Base-by-base conservation (phyloP, 805 yeast species). In the Wickerhamiella sorbophila region DNA sequence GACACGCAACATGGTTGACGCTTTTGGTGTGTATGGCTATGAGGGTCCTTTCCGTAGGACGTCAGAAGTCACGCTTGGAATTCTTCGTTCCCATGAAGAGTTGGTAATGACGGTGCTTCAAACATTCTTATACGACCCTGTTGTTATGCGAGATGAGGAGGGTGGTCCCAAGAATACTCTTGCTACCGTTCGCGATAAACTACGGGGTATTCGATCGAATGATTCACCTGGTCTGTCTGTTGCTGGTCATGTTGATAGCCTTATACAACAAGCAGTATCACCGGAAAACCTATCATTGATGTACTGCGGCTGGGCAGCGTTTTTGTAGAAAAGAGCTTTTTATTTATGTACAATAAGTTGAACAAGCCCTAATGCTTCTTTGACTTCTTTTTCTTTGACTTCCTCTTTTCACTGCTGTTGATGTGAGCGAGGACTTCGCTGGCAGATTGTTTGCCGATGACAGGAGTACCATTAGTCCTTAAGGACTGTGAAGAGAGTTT, bases 271-370 rank as follows among this genome's bases (percentile, higher is more conserved):
- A 47, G 91, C 97, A 0, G 71, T 82, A 0, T 75, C 84, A 1
- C 65, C 65, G 4, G 83, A 77, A 36, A 77, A 78, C 48, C 61
- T 91, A 34, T 69, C 83, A 24, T 79, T 71, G 50, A 88, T 91
- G 98, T 91, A 84, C 59, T 75, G 81, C 20, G 99, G 99, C 3
- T 91, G 99, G 99, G 66, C 75, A 61, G 72, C 91, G 6, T 77
- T 78, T 58, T 67, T 79, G 66, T 76, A 55, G 32, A 3, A 10
- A 5, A 4, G 21, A 15, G 33, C 12, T 42, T 17, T 29, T 32
- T 39, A 16, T 15, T 38, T 29, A 19, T n/a, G n/a, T n/a, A n/a
- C n/a, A n/a, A n/a, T n/a, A n/a, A n/a, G n/a, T n/a, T n/a, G n/a
- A n/a, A n/a, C n/a, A n/a, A 31, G 15, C 9, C 12, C n/a, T n/a